Percentiles rank a stretch among this genome's conserved stretches.
phyloP scores from a whole-genome alignment of 352 stramenopile genomes.

The Phytophthora multivora region DNA sequence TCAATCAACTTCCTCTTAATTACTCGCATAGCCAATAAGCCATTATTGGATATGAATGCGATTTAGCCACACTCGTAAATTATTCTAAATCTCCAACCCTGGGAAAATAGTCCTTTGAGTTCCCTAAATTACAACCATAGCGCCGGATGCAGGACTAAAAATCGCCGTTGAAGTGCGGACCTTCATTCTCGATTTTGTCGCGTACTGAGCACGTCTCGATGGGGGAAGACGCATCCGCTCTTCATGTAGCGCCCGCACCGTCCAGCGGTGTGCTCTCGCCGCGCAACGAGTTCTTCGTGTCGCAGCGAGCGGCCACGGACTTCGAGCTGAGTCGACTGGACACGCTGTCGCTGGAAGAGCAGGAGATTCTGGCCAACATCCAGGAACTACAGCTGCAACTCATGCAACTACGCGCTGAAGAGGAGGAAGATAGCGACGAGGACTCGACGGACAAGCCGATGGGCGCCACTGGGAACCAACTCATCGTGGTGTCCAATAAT shows the following conservation, averaged over 20 bases:
- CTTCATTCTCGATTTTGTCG: constrained; percentile 28
- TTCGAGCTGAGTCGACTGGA: constrained; percentile 72
- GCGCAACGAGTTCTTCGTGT: constrained; percentile 81
- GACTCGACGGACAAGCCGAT: constrained; percentile 31
- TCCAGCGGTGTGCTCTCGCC: constrained; percentile 46
- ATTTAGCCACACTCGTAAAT: too few species aligned
- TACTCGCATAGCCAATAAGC: background rate
- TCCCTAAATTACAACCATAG: constrained; percentile 13
- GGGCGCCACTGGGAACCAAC: constrained; percentile 36
- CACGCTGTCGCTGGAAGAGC: constrained; percentile 80
- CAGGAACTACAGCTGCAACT: constrained; percentile 90
- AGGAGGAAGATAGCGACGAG: constrained; percentile 69
- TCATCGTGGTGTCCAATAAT: constrained; percentile 90
- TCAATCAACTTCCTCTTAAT: constrained; percentile 2
- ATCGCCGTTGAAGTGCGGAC: constrained; percentile 26
- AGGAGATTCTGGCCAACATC: constrained; percentile 90
- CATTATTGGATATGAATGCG: too few species aligned
- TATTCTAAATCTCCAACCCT: background rate
- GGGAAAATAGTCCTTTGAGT: constrained; percentile 12
- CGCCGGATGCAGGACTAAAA: constrained; percentile 1
- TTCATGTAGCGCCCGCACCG: constrained; percentile 28
- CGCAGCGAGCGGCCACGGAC: constrained; percentile 64
- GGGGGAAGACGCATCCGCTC: constrained; percentile 25
- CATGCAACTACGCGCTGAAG: constrained; percentile 70
- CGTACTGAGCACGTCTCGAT: constrained; percentile 10